Percentiles rank a stretch among this genome's conserved stretches.
Conservation (phyloP, 2,329 filamentous ascomycete species). For the Cercospora berteroae region DNA sequence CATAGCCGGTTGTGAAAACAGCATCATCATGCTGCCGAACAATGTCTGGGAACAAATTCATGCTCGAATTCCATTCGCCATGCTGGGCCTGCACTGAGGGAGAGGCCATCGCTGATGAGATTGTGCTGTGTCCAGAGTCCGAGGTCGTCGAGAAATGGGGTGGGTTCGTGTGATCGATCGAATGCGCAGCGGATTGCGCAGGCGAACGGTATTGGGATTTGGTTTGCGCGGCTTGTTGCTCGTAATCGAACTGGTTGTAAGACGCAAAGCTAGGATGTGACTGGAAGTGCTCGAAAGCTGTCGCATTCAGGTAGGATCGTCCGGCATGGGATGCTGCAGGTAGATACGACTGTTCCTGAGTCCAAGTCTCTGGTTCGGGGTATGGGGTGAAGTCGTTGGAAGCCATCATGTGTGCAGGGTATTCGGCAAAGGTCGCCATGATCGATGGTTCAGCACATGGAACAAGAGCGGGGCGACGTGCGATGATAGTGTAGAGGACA, state of each 20-base stretch:
- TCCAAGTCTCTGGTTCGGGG: conserved; percentile 35
- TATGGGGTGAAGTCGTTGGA: conserved; percentile 38
- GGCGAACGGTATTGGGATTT: conserved; percentile 47
- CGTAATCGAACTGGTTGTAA: conserved; percentile 39
- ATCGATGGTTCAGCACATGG: conserved; percentile 14
- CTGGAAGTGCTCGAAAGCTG: conserved; percentile 41
- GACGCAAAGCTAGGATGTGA: conserved; percentile 36
- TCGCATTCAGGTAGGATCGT: conserved; percentile 30
- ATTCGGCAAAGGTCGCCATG: conserved; percentile 37
- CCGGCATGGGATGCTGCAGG: conserved; percentile 29
- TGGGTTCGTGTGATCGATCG: conserved; percentile 46
- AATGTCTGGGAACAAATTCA: conserved; percentile 58
- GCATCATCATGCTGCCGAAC: conserved; percentile 58
- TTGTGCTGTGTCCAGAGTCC: conserved; percentile 49
- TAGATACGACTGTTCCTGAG: conserved; percentile 31
- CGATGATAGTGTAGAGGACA: not conserved
- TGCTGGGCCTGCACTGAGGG: conserved; percentile 60
- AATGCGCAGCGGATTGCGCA: conserved; percentile 44
- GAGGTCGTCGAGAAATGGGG: conserved; percentile 50
- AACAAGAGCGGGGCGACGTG: not conserved
- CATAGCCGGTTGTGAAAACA: conserved; percentile 58
- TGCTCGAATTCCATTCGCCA: conserved; percentile 57
- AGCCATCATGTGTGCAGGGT: conserved; percentile 30
- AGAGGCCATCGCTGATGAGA: conserved; percentile 52
- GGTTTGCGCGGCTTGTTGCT: conserved; percentile 38